Base-by-base conservation (phyloP, 176 grass and related monocot genomes). In the Chrysopogon serrulatus region DNA sequence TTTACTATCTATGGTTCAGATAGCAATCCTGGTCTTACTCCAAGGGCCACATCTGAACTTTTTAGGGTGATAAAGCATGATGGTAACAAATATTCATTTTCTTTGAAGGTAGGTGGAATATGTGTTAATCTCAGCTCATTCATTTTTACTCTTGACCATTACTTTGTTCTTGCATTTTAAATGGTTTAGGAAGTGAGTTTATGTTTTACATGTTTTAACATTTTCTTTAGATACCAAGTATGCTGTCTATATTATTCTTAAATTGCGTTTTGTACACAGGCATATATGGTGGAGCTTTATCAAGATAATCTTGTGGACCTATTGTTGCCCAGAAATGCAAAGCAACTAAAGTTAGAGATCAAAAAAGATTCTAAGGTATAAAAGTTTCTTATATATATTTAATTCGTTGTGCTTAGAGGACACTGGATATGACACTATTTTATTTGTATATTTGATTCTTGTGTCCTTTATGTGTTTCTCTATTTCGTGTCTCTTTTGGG, bases 1-100 rank as follows among this genome's bases (percentile, higher is more conserved):
- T n/a, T 96, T 34, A 99, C 97, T 24, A 99, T 99, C 66, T 99
- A 94, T 73, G 97, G 97, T 86, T 96, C 97, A 59, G 90, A 99
- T 71, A 89, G 78, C 53, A 89, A 94, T 80, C 93, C 82, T 74
- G 97, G 97, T 61, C 93, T 98, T 68, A 98, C 93, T n/a, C 87
- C 91, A 65, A 95, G 91, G 80, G 93, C 93, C 1, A 93, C 90
- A 19, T 83, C 89, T 65, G 96, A 98, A 68, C 96, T 98, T 88
- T 98, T 98, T 88, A 98, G 88, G 87, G 84, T 95, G 68, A 93
- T 95, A 87, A 98, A 98, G 71, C 87, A 73, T 23, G 96, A 98
- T 92, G 87, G 93, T 76, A 91, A 88, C 69, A 98, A 95, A 81
- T 98, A 90, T 90, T 95, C 93, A 75, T 92, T 93, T 91, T 95